Base-by-base conservation (phyloP, 2,329 filamentous ascomycete species). In the Fusarium acutatum region DNA sequence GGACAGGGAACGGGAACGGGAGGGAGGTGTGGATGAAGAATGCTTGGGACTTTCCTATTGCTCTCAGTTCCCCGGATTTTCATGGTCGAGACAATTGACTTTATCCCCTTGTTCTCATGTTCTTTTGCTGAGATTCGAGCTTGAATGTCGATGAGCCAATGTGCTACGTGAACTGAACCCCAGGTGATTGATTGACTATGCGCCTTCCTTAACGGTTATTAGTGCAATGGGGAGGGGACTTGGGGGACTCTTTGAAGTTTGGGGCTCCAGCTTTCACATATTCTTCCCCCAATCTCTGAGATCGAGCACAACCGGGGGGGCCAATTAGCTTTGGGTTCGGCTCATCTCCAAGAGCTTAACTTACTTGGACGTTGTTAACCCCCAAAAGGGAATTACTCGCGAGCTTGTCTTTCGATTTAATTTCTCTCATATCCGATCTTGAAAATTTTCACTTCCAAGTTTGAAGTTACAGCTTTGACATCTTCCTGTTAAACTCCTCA, bases 61-160 rank as follows among this genome's bases (percentile, higher is more conserved):
- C 59, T 64, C 30, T 72, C 57, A 49, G 56, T 73, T 69, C 71
- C 71, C 71, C 71, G 71, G 71, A 74, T 74, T 74, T 74, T 72
- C 71, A 30, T 43, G 59, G 60, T 63, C 50, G 53, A 56, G 61
- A 58, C 56, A 72, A 60, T 67, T 61, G 56, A 66, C 50, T 71
- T 46, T 46, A 67, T 70, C 59, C 43, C 56, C 59, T 56, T 67
- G 46, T 40, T 54, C 38, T 34, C 34, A 22, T 11, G 43, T 56
- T 63, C 34, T 54, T 53, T 40, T 28, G 50, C 32, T 35, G 37
- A 38, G 63, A 38, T 67, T 38, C 53, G 41, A 62, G 62, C 43
- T 65, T 65, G 60, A 61, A 49, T n/a, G 24, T 24, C n/a, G 43
- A 65, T 69, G 49, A 38, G 43, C 60, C 50, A 56, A 49, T 38